A percentile compares a stretch with the other conserved stretches of the same genome.
Evolutionary conservation across 495 filamentous ascomycete genomes (phyloP).

Genomic region (Xylaria sp.): DNA sequence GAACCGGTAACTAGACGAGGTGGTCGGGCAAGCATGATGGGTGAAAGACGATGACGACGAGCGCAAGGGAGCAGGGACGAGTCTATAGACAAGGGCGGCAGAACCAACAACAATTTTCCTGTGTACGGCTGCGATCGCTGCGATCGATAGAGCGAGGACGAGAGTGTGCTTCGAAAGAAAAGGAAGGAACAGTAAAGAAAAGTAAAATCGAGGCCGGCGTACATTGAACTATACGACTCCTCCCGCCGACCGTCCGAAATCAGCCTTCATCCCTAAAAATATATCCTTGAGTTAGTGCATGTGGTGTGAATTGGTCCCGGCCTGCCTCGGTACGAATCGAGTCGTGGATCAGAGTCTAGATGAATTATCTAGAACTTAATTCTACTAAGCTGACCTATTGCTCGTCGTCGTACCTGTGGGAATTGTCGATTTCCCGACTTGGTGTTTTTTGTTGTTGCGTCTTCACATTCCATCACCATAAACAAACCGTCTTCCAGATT

Average conservation of each 20-base stretch:
- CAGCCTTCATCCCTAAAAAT: conserved; percentile 30
- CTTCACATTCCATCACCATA: background rate
- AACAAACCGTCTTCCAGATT: background rate
- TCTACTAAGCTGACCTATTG: background rate
- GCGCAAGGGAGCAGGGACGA: background rate
- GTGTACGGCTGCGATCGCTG: conserved; percentile 20
- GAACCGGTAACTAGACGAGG: conserved; percentile 25
- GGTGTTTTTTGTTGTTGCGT: background rate
- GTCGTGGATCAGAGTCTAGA: background rate
- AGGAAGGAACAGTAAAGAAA: background rate
- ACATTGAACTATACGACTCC: conserved; percentile 24
- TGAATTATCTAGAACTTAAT: background rate
- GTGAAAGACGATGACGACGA: background rate
- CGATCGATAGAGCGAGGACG: background rate
- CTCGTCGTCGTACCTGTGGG: background rate
- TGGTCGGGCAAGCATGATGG: background rate
- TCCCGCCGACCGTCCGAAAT: conserved; percentile 16
- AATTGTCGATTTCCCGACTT: background rate
- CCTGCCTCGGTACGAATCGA: background rate
- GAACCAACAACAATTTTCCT: conserved; percentile 7
- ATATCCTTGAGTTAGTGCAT: conserved; percentile 13
- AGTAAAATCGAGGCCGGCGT: background rate
- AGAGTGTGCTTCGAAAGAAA: conserved; percentile 2
- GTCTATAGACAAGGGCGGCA: conserved; percentile 24
- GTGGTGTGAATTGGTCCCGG: background rate